These are phyloP conservation scores for Suaeda aralocaspica DNA, from an alignment of 148 eudicot species.

Conservation along the genomic window DNA sequence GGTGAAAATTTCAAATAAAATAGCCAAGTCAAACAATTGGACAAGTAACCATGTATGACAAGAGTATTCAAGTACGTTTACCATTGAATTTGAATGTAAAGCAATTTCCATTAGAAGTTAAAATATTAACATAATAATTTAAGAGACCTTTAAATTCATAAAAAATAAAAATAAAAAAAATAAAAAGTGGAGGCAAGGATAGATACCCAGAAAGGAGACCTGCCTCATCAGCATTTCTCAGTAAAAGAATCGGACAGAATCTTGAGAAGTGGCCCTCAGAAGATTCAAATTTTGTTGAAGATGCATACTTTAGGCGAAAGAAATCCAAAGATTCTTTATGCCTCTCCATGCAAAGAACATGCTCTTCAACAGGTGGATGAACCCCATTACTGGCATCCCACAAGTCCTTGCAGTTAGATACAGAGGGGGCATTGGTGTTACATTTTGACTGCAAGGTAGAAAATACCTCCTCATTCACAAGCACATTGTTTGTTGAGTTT, in stretches of 20 bases:
- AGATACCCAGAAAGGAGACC: slow-evolving; percentile 52
- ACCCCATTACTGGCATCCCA: slow-evolving; percentile 64
- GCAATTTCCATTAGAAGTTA: no score
- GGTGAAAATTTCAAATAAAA: not conserved
- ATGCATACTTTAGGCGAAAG: slow-evolving; percentile 41
- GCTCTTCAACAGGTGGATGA: slow-evolving; percentile 74
- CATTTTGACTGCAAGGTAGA: slow-evolving; percentile 26
- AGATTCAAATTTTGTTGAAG: slow-evolving; percentile 22
- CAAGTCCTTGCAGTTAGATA: slow-evolving; percentile 38
- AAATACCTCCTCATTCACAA: slow-evolving; percentile 20
- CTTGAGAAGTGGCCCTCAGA: slow-evolving; percentile 32
- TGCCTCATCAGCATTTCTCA: slow-evolving; percentile 40
- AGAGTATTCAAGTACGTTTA: no score
- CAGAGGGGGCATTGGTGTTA: slow-evolving; percentile 22
- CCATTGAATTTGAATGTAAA: no score
- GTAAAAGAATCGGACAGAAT: slow-evolving; percentile 62
- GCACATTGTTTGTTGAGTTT: not conserved
- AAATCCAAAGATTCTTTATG: slow-evolving; percentile 46
- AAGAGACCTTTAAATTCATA: no score
- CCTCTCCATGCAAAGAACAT: slow-evolving; percentile 55
- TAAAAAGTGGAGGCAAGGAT: slow-evolving; percentile 5
- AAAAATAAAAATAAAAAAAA: not conserved
- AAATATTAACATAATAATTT: no score
- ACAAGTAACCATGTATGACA: no score
- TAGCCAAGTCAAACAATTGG: no score